Evolutionary conservation across 148 eudicot species (phyloP), one percentile per base, ranked within the genome.

Genomic region (Vaccinium vitisidaea): DNA sequence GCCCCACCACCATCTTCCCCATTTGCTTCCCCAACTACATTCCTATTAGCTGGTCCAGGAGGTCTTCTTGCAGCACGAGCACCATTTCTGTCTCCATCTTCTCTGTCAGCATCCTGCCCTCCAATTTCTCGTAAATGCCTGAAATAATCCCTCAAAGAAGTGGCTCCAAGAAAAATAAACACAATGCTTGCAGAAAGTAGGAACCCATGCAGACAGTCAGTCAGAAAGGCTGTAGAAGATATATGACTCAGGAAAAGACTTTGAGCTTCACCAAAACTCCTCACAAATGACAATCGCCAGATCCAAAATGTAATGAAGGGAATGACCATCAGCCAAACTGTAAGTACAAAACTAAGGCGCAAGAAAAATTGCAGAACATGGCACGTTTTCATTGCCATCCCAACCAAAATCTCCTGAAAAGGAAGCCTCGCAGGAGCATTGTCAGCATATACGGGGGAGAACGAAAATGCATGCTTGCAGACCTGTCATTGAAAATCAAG

Each of bases 301-400:
- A 93, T 95, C 98, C 97, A 96, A 80, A 93, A 96, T 32, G 98
- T 94, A 86, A 94, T 94, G 83, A 96, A 96, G 36, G 99, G 98
- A 83, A 96, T 94, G 54, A 92, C 92, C 61, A 94, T 90, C 70
- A 96, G 97, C 99, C 99, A 96, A 77, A 96, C 99, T 75, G 97
- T 88, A 65, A 96, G 92, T 63, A 94, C 96, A 80, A 96, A 96
- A 90, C 95, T 92, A 78, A 96, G 97, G 74, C 98, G 95, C 85
- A 92, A 63, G 82, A 96, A 92, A 90, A 94, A 96, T 84, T 93
- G 94, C 86, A 96, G 85, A 81, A 94, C 93, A 92, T 93, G 95
- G 86, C 93, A 92, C 8, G 97, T 91, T 86, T 94, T 96, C 90
- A 85, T 90, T 52, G 92, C 95, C 83, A 96, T 96, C 83, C 99